Conservation (phyloP, 2,329 filamentous ascomycete genomes). For the Diaporthe eres region DNA sequence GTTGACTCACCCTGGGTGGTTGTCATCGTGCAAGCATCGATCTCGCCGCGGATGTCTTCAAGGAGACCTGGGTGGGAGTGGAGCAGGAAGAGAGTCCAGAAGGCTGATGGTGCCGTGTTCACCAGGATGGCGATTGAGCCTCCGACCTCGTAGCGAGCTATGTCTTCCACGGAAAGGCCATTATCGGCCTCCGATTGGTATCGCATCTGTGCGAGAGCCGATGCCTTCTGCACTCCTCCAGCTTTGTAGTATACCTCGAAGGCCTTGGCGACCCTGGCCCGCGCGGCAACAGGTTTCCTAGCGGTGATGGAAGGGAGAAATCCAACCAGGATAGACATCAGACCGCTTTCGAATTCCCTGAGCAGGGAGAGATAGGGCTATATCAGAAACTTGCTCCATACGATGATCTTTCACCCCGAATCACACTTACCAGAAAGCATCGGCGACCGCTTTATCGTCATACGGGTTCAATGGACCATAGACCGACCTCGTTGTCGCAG, state of each 20-base stretch:
- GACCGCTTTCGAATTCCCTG: constrained; percentile 45
- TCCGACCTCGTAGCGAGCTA: constrained; percentile 58
- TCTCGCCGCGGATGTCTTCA: neutral
- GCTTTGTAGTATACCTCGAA: constrained; percentile 57
- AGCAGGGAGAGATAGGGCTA: neutral
- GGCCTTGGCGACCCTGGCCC: constrained; percentile 52
- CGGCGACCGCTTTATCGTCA: constrained; percentile 51
- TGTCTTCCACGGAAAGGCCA: constrained; percentile 53
- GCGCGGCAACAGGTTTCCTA: constrained; percentile 50
- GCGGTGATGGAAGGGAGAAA: constrained; percentile 50
- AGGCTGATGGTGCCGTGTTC: constrained; percentile 56
- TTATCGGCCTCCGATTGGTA: constrained; percentile 50
- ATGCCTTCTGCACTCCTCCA: constrained; percentile 55
- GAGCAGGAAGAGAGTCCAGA: constrained; percentile 58
- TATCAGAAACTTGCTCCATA: neutral
- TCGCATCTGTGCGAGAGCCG: constrained; percentile 54
- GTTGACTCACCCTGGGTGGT: neutral
- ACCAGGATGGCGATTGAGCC: constrained; percentile 56
- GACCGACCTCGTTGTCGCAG: constrained; percentile 55
- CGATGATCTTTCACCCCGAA: neutral
- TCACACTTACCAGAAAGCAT: constrained; percentile 53
- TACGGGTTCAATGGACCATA: constrained; percentile 60
- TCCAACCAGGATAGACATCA: constrained; percentile 46
- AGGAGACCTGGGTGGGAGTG: constrained; percentile 41
- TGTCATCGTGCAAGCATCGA: constrained; percentile 31